phyloP scores from a whole-genome alignment of 2,329 filamentous ascomycete genomes.

The Truncatella angustata region DNA sequence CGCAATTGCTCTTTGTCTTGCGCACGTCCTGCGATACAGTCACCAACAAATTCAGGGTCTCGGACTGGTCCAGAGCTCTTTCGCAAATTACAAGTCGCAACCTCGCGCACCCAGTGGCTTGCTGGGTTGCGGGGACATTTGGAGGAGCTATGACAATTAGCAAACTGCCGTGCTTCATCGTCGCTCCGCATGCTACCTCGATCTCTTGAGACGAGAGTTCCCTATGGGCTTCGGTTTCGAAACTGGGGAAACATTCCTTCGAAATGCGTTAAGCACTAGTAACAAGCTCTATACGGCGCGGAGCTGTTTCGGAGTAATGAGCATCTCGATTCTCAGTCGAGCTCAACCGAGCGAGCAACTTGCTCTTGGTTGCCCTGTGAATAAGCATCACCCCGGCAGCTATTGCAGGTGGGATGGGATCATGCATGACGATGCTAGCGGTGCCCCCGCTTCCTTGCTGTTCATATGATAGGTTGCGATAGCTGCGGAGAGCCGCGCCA shows the following conservation, averaged over 20 bases:
- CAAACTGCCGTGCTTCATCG: constrained; percentile 5
- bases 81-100: constrained; percentile 6
- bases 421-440: constrained; percentile 1
- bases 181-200: background rate
- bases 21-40: no score
- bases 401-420: constrained; percentile 7
- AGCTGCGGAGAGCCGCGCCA: constrained; percentile 3
- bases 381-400: constrained; percentile 12
- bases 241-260: constrained; percentile 3
- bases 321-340: background rate
- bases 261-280: background rate
- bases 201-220: background rate
- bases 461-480: background rate
- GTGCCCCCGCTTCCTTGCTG: constrained; percentile 6
- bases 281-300: background rate
- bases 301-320: constrained; percentile 2
- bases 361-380: constrained; percentile 10
- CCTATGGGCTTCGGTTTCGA: background rate
- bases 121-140: background rate
- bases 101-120: background rate
- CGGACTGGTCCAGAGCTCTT: background rate
- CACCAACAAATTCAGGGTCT: background rate
- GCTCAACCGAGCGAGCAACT: background rate
- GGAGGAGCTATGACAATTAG: background rate
- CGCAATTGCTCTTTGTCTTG: background rate